These are phyloP conservation scores for Tricholoma hemisulphureum DNA, from an alignment of 768 basidiomycete genomes.

Conservation along the genomic window DNA sequence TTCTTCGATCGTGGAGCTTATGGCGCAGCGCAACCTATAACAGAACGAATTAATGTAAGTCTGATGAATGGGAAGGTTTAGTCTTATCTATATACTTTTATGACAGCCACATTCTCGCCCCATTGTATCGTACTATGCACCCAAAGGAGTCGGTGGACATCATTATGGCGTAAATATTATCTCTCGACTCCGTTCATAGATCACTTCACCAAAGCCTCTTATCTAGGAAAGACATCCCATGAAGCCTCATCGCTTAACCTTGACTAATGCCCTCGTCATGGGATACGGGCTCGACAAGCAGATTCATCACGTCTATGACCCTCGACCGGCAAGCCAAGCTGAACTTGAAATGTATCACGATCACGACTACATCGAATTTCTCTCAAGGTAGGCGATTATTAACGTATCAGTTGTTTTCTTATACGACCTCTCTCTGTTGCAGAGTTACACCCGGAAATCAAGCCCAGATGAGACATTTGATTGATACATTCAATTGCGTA, in stretches of 20 bases:
- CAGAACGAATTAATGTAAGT: slow-evolving; percentile 75
- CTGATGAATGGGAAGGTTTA: background rate
- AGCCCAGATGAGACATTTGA: slow-evolving; percentile 69
- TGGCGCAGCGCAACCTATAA: slow-evolving; percentile 75
- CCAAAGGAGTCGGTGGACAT: slow-evolving; percentile 89
- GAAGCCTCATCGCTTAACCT: slow-evolving; percentile 95
- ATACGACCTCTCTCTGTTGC: background rate
- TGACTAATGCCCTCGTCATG: slow-evolving; percentile 94
- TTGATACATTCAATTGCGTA: slow-evolving; percentile 89
- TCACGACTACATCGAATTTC: slow-evolving; percentile 91
- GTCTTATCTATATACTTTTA: background rate
- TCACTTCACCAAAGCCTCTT: background rate
- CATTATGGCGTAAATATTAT: slow-evolving; percentile 85
- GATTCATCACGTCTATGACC: slow-evolving; percentile 89
- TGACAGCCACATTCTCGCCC: slow-evolving; percentile 75
- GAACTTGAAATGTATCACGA: slow-evolving; percentile 94
- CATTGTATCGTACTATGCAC: slow-evolving; percentile 95
- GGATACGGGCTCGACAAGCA: slow-evolving; percentile 96
- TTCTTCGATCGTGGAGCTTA: slow-evolving; percentile 73
- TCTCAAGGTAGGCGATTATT: slow-evolving; percentile 64
- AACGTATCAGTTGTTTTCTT: background rate
- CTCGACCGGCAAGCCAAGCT: slow-evolving; percentile 81
- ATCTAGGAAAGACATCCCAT: slow-evolving; percentile 94
- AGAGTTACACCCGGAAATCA: slow-evolving; percentile 82
- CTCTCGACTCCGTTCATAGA: background rate